Base-by-base conservation (phyloP, 257 asterid genomes). In the Nyctanthes arbortristis region DNA sequence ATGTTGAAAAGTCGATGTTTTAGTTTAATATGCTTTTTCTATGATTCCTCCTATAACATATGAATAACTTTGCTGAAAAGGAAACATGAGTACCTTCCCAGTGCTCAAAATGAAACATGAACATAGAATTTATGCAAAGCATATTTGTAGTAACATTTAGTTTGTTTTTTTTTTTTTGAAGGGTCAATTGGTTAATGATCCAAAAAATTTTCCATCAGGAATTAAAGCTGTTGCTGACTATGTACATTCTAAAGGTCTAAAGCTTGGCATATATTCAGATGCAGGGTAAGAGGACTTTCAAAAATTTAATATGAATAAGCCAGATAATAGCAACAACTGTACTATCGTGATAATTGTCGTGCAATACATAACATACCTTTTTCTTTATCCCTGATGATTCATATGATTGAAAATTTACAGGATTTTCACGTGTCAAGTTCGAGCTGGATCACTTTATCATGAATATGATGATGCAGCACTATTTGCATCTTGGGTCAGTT, bases 231-330 rank as follows among this genome's bases (percentile, higher is more conserved):
- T 91, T 63, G 95, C 99, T 24, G 95, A 89, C 81, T 89, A 91
- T 75, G 91, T 91, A 60, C 99, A 94, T 73, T 83, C 82, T 4
- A 94, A 86, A 83, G 97, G 95, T 67, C 93, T 94, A 67, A 94
- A 91, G 84, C 89, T 93, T 11, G 97, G 99, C 37, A 85, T 93
- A 73, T 93, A 93, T 80, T 93, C 99, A 24, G 99, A 94, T 84
- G 99, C 99, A 73, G 99, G 99, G 99, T 93, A 87, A 27, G 92
- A 56, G 22, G 40, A 58, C 43, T 66, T 66, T 65, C 61, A 52
- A 30, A 45, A 60, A 36, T 45, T 71, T 61, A 65, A 54, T 72
- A 73, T 29, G 55, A 71, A 32, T 65, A 67, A 14, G 69, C 28
- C 29, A 62, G 30, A 30, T 43, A 22, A 58, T 54, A 36, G 31